These are phyloP conservation scores for Fistulinella staudtii DNA, from an alignment of 1,284 basidiomycete species.

Conservation along the genomic window DNA sequence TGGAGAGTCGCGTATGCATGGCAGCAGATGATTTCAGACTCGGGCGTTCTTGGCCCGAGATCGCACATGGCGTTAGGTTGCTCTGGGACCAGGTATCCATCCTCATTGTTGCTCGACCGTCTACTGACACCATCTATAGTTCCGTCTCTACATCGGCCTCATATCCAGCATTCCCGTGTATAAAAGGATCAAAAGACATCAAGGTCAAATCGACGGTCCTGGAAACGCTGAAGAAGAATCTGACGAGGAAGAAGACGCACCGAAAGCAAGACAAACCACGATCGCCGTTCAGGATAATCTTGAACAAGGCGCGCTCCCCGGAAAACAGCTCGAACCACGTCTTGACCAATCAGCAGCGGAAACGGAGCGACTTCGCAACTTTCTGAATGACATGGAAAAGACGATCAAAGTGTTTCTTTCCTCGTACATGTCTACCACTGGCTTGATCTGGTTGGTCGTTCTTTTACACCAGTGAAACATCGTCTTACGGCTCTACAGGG, in stretches of 20 bases:
- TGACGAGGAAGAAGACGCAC: slow-evolving; percentile 28
- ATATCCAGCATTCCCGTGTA: slow-evolving; percentile 26
- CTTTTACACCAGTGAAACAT: background rate
- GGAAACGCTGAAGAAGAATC: slow-evolving; percentile 18
- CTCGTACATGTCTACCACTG: slow-evolving; percentile 44
- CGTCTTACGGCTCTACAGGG: slow-evolving; percentile 21
- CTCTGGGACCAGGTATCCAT: slow-evolving; percentile 45
- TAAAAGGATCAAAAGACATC: slow-evolving; percentile 18
- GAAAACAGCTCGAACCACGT: slow-evolving; percentile 28
- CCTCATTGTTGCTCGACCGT: background rate
- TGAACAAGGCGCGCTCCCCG: slow-evolving; percentile 30
- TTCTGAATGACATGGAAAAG: slow-evolving; percentile 45
- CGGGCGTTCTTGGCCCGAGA: slow-evolving; percentile 38
- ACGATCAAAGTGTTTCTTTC: slow-evolving; percentile 48
- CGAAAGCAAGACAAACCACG: slow-evolving; percentile 19
- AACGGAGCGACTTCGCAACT: slow-evolving; percentile 32
- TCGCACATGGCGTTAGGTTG: slow-evolving; percentile 33
- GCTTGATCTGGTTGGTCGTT: slow-evolving; percentile 41
- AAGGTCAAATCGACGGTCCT: slow-evolving; percentile 22
- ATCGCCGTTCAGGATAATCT: slow-evolving; percentile 28
- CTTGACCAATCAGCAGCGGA: slow-evolving; percentile 12
- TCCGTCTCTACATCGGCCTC: slow-evolving; percentile 26
- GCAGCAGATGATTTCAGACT: slow-evolving; percentile 44
- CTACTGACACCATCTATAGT: slow-evolving; percentile 14
- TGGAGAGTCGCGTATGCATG: slow-evolving; percentile 40